Conservation (phyloP, 176 grass and related monocot species). For the Oryza glumipatula region DNA sequence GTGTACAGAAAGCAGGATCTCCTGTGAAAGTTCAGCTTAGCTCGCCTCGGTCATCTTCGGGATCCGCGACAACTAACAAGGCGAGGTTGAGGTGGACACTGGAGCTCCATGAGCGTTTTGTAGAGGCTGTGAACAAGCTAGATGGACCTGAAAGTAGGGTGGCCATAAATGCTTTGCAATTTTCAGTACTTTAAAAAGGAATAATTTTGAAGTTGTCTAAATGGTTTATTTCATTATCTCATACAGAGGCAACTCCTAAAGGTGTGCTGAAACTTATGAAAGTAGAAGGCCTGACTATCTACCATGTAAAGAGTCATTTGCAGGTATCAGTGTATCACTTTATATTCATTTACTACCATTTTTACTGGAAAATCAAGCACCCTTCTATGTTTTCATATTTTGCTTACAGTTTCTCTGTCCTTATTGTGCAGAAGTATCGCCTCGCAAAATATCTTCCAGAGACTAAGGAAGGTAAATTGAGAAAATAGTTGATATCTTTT, state of each 20-base stretch:
- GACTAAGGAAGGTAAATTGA: conserved; percentile 75
- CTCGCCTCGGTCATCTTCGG: conserved; percentile 48
- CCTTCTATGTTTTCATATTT: not conserved
- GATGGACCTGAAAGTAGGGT: conserved; percentile 87
- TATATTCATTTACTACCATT: not conserved
- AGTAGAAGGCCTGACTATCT: conserved; percentile 90
- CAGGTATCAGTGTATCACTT: conserved; percentile 67
- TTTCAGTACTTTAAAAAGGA: not conserved
- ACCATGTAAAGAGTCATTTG: conserved; percentile 98
- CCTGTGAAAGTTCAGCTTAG: conserved; percentile 57
- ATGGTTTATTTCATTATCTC: conserved; percentile 29
- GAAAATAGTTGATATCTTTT: not conserved
- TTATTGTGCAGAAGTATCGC: conserved; percentile 71
- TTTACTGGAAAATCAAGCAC: not conserved
- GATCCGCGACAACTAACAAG: conserved; percentile 62
- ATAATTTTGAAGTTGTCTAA: conserved; percentile 31
- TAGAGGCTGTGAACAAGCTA: conserved; percentile 86
- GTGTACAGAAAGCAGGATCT: conserved; percentile 42
- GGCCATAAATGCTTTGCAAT: not conserved
- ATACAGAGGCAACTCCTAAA: conserved; percentile 96
- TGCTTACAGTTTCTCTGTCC: not conserved
- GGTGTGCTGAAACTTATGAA: conserved; percentile 97
- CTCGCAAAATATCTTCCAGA: conserved; percentile 78
- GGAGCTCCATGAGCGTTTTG: conserved; percentile 93
- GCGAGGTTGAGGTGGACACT: conserved; percentile 82